A percentile compares a stretch with the other conserved stretches of the same genome.
phyloP scores from a whole-genome alignment of 1,139 yeast species.

The Arxiozyma bovina region DNA sequence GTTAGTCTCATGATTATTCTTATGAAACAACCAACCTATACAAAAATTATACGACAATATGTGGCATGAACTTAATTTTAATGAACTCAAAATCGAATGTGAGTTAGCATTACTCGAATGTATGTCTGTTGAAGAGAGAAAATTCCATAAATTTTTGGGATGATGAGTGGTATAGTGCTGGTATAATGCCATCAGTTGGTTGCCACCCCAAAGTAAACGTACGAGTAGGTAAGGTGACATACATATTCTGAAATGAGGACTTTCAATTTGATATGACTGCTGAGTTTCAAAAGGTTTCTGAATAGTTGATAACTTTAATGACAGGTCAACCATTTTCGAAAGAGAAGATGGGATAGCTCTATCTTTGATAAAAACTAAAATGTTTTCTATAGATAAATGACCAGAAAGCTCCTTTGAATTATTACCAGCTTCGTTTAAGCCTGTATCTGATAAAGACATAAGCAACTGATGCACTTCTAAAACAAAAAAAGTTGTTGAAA shows the following conservation, averaged over 20 bases:
- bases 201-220: constrained; percentile 33
- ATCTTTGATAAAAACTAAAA: constrained; percentile 26
- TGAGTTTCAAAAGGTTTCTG: constrained; percentile 21
- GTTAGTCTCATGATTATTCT: constrained; percentile 28
- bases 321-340: constrained; percentile 37
- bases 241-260: constrained; percentile 50
- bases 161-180: constrained; percentile 17
- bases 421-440: constrained; percentile 2
- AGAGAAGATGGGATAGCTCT: constrained; percentile 19
- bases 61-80: constrained; percentile 39
- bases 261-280: constrained; percentile 48
- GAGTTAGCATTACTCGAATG: background rate
- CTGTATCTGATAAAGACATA: constrained; percentile 15
- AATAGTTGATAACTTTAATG: constrained; percentile 29
- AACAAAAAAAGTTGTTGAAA: constrained; percentile 24
- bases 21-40: constrained; percentile 64
- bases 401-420: constrained; percentile 14
- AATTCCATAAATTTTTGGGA: constrained; percentile 11
- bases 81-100: constrained; percentile 7
- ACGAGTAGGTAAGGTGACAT: constrained; percentile 45
- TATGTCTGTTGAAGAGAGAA: constrained; percentile 1
- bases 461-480: constrained; percentile 22
- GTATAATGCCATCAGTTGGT: constrained; percentile 14
- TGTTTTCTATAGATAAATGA: constrained; percentile 21
- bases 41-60: constrained; percentile 60